Conservation (phyloP, 192 early-diverging fungal genomes). For the Coemansia sp. region DNA sequence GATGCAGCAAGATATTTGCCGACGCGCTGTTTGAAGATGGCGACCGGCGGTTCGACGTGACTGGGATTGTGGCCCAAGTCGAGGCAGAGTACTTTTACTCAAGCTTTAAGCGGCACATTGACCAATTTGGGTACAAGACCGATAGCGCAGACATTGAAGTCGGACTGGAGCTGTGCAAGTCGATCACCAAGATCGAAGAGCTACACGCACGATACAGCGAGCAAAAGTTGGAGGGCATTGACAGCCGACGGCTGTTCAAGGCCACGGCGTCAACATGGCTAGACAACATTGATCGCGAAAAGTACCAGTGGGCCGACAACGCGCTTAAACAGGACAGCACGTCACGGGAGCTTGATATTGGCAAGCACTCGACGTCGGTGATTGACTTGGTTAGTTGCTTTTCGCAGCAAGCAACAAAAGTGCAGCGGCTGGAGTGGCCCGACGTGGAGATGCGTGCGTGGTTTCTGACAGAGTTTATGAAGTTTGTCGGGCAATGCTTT, state of each 20-base stretch:
- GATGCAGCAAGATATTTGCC: constrained; percentile 34
- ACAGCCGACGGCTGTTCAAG: constrained; percentile 40
- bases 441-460: constrained; percentile 44
- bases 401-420: constrained; percentile 43
- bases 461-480: constrained; percentile 49
- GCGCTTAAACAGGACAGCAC: constrained; percentile 47
- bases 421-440: constrained; percentile 46
- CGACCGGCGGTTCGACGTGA: constrained; percentile 51
- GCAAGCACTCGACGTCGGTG: constrained; percentile 54
- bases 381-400: constrained; percentile 50
- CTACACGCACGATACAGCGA: constrained; percentile 28
- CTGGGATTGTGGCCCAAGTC: constrained; percentile 44
- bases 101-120: constrained; percentile 29
- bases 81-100: constrained; percentile 44
- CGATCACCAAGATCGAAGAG: constrained; percentile 29
- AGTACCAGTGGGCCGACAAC: constrained; percentile 37
- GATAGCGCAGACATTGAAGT: constrained; percentile 32
- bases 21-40: constrained; percentile 40
- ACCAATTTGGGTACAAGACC: constrained; percentile 37
- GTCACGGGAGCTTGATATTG: constrained; percentile 29
- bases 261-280: constrained; percentile 33
- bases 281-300: constrained; percentile 37
- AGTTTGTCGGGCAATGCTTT: constrained; percentile 36
- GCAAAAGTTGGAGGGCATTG: constrained; percentile 18
- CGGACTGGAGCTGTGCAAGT: constrained; percentile 39